phyloP scores from a whole-genome alignment of 371 early-diverging fungal genomes.

The Entomophthora muscae region DNA sequence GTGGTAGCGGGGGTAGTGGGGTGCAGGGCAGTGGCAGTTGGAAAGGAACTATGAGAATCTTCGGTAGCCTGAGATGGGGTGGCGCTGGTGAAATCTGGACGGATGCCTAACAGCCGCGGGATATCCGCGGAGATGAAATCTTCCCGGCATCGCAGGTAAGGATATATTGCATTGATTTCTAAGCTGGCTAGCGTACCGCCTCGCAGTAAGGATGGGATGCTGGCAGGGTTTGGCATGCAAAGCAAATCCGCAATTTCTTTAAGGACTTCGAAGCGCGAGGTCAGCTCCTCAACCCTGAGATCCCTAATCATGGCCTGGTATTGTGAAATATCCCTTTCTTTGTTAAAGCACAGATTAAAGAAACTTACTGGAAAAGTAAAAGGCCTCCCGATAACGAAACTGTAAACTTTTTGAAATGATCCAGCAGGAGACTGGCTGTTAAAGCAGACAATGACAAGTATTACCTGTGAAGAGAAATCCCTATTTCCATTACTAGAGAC shows the following conservation, averaged over 20 bases:
- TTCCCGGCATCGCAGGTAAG: conserved; percentile 71
- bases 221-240: conserved; percentile 72
- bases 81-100: background rate
- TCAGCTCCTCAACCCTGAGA: conserved; percentile 55
- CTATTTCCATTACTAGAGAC: conserved; percentile 55
- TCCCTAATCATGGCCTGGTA: conserved; percentile 68
- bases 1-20: too few relatives aligned
- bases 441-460: conserved; percentile 6
- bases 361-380: conserved; percentile 59
- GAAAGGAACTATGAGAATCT: background rate
- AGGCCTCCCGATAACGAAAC: conserved; percentile 73
- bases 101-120: conserved; percentile 31
- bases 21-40: background rate
- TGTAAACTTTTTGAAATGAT: conserved; percentile 75
- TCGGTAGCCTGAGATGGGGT: background rate
- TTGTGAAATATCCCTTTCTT: conserved; percentile 66
- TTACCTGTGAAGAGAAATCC: conserved; percentile 57
- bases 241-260: conserved; percentile 82
- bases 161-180: conserved; percentile 53
- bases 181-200: conserved; percentile 58
- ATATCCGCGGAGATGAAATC: conserved; percentile 60
- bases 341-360: background rate
- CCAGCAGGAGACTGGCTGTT: conserved; percentile 51
- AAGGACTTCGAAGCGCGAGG: conserved; percentile 78
- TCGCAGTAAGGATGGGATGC: conserved; percentile 67